A percentile compares a stretch with the other conserved stretches of the same genome.
These are phyloP conservation scores for Cladophialophora psammophila DNA, from an alignment of 2,329 filamentous ascomycete genomes.

Conservation along the genomic window DNA sequence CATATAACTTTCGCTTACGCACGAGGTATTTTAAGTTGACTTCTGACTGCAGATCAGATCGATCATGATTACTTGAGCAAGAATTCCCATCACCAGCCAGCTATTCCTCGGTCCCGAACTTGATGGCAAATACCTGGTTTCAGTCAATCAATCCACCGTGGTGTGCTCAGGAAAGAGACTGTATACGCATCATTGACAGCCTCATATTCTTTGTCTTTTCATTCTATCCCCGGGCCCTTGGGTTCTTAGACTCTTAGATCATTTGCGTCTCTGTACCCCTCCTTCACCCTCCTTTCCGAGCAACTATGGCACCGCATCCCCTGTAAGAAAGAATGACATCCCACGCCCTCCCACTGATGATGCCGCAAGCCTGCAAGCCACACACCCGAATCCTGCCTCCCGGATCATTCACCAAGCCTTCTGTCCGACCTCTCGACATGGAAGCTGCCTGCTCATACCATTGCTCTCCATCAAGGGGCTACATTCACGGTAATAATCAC, in stretches of 20 bases:
- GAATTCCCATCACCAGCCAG: slow-evolving; percentile 8
- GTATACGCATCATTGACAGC: neutral
- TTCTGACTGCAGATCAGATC: slow-evolving; percentile 17
- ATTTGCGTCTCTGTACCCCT: slow-evolving; percentile 9
- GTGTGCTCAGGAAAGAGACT: too few species aligned
- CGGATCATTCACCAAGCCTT: neutral
- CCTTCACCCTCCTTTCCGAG: slow-evolving; percentile 6
- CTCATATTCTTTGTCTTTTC: neutral
- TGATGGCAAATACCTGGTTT: neutral
- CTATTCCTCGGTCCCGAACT: neutral
- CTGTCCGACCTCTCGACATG: neutral
- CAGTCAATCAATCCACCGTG: too few species aligned
- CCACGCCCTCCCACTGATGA: slow-evolving; percentile 18
- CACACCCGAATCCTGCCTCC: neutral
- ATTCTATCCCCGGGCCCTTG: neutral
- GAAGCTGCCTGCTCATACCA: neutral
- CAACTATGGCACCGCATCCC: neutral
- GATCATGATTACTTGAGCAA: slow-evolving; percentile 12
- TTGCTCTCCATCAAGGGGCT: neutral
- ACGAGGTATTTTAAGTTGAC: slow-evolving; percentile 13
- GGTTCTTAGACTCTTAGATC: neutral
- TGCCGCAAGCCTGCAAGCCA: slow-evolving; percentile 11
- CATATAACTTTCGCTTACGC: slow-evolving; percentile 18
- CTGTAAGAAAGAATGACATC: slow-evolving; percentile 8
- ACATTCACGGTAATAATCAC: neutral